A percentile compares a stretch with the other conserved stretches of the same genome.
phyloP scores from a whole-genome alignment of 2,329 filamentous ascomycete species.

The Claviceps humidiphila region DNA sequence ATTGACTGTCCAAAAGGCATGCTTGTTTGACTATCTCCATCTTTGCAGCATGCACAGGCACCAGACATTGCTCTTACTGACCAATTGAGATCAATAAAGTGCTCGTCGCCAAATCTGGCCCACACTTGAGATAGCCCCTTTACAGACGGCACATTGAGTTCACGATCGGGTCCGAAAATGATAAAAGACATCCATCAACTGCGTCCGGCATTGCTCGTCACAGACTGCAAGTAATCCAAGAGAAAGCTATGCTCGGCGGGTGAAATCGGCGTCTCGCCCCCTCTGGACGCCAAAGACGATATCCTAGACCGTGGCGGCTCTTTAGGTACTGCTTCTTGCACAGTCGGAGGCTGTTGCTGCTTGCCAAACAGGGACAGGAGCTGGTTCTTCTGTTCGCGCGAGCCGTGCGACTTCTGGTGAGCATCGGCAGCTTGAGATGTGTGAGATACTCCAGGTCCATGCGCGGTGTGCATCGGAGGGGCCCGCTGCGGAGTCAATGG shows the following conservation, averaged over 20 bases:
- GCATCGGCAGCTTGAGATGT: not conserved
- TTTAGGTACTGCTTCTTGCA: not conserved
- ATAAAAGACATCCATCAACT: slow-evolving; percentile 8
- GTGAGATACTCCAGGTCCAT: not conserved
- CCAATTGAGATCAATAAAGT: too few species aligned
- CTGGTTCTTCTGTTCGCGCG: slow-evolving; percentile 20
- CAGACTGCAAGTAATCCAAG: slow-evolving; percentile 56
- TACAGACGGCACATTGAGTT: not conserved
- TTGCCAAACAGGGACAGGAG: slow-evolving; percentile 52
- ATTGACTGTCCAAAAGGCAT: too few species aligned
- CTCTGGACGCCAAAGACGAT: slow-evolving; percentile 30
- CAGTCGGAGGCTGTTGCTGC: slow-evolving; percentile 9
- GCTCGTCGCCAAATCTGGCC: too few species aligned
- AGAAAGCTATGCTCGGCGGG: slow-evolving; percentile 65
- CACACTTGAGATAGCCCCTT: not conserved
- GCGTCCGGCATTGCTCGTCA: slow-evolving; percentile 27
- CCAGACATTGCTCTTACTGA: too few species aligned
- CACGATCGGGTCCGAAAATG: not conserved
- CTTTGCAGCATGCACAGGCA: too few species aligned
- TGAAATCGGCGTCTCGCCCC: slow-evolving; percentile 41
- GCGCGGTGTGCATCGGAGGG: slow-evolving; percentile 2
- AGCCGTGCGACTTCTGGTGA: slow-evolving; percentile 13
- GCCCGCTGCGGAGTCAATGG: slow-evolving; percentile 8
- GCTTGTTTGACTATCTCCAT: too few species aligned
- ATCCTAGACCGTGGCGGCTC: slow-evolving; percentile 22